Evolutionary conservation across 2,329 filamentous ascomycete genomes (phyloP).

Genomic region (Sclerotinia borealis): DNA sequence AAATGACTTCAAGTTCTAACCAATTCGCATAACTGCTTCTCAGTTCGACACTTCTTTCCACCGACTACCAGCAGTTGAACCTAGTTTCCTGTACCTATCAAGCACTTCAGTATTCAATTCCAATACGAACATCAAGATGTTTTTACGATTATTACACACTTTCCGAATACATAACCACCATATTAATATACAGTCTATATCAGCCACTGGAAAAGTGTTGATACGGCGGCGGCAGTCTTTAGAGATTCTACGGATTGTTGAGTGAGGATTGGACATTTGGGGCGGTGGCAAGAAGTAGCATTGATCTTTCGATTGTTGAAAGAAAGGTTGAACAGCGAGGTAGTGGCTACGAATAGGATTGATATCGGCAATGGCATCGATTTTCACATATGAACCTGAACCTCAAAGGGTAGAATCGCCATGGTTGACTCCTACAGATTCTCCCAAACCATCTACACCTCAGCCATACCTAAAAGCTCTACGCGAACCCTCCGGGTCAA

Average conservation of each 20-base stretch:
- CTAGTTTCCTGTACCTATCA: neutral
- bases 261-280: neutral
- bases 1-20: constrained; percentile 12
- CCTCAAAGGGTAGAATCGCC: constrained; percentile 84
- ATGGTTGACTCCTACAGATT: constrained; percentile 60
- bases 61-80: neutral
- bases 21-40: constrained; percentile 3
- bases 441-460: constrained; percentile 27
- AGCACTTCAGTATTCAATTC: neutral
- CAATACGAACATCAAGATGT: constrained; percentile 39
- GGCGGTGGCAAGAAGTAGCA: neutral
- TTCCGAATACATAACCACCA: constrained; percentile 41
- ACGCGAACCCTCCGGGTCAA: constrained; percentile 29
- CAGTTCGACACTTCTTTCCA: neutral
- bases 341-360: neutral
- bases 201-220: constrained; percentile 17
- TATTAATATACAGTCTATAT: constrained; percentile 44
- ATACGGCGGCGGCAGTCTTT: constrained; percentile 18
- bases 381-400: constrained; percentile 91
- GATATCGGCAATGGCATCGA: constrained; percentile 65
- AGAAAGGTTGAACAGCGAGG: neutral
- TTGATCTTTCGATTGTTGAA: neutral
- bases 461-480: constrained; percentile 16
- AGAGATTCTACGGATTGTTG: neutral
- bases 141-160: constrained; percentile 38